Evolutionary conservation across 495 filamentous ascomycete genomes (phyloP).

Genomic region (Bacidia gigantensis): DNA sequence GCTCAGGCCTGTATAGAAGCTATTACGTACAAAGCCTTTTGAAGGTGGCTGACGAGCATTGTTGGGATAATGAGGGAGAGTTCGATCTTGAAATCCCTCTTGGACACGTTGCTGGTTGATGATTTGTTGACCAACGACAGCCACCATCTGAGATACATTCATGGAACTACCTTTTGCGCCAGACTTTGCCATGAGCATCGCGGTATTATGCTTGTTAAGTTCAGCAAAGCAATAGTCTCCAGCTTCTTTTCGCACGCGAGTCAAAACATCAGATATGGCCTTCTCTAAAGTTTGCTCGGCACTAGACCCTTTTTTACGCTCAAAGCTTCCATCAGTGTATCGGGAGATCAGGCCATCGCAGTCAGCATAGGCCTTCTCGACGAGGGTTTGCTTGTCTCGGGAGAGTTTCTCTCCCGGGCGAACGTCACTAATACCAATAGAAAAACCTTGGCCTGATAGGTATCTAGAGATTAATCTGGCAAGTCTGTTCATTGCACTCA

Average conservation of each 20-base stretch:
- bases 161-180: slow-evolving; percentile 93
- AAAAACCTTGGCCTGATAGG: slow-evolving; percentile 84
- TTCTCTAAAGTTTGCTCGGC: slow-evolving; percentile 89
- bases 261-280: slow-evolving; percentile 76
- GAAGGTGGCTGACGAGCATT: slow-evolving; percentile 78
- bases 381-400: slow-evolving; percentile 56
- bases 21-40: slow-evolving; percentile 94
- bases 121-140: slow-evolving; percentile 94
- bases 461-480: slow-evolving; percentile 81
- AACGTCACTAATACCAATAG: slow-evolving; percentile 89
- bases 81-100: slow-evolving; percentile 93
- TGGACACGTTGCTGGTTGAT: slow-evolving; percentile 86
- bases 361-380: slow-evolving; percentile 62
- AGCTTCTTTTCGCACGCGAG: slow-evolving; percentile 74
- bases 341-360: slow-evolving; percentile 75
- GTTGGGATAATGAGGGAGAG: slow-evolving; percentile 88
- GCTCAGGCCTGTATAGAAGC: slow-evolving; percentile 85
- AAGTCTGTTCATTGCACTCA: slow-evolving; percentile 84
- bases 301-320: slow-evolving; percentile 76
- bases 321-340: slow-evolving; percentile 62
- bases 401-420: slow-evolving; percentile 59
- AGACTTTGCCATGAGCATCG: slow-evolving; percentile 91
- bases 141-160: slow-evolving; percentile 98
- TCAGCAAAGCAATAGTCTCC: slow-evolving; percentile 84
- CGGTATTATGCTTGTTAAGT: slow-evolving; percentile 82